A percentile compares a stretch with the other conserved stretches of the same genome.
phyloP scores from a whole-genome alignment of 805 yeast genomes.

The Ogataea zsoltii region DNA sequence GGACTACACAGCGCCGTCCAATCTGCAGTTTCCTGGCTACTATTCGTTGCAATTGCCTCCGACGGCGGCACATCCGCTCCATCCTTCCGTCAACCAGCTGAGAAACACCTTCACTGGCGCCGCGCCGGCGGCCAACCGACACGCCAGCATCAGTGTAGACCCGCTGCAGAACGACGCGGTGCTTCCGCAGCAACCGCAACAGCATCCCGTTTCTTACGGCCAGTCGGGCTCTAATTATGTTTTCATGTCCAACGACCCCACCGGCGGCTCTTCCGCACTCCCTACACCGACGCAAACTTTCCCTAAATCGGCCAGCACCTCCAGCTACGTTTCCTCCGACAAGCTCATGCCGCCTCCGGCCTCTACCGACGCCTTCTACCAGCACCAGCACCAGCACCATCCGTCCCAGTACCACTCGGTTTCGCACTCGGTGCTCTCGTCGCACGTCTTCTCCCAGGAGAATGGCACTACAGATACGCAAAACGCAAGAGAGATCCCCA shows the following conservation, averaged over 20 bases:
- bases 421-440: not conserved
- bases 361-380: constrained; percentile 10
- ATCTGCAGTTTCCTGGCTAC: constrained; percentile 1
- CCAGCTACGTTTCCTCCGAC: constrained; percentile 4
- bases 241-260: constrained; percentile 2
- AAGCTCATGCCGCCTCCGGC: constrained; percentile 4
- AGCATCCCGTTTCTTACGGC: not conserved
- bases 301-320: constrained; percentile 4
- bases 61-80: not conserved
- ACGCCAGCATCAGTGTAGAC: constrained; percentile 3
- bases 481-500: constrained; percentile 9
- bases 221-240: constrained; percentile 4
- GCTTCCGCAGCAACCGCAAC: constrained; percentile 3
- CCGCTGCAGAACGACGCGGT: constrained; percentile 1
- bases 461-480: not conserved
- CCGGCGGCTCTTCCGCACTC: constrained; percentile 2
- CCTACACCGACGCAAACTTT: constrained; percentile 15
- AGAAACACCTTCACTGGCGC: not conserved
- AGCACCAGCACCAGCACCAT: constrained; percentile 8
- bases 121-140: not conserved
- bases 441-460: not conserved
- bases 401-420: constrained; percentile 4
- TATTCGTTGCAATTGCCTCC: constrained; percentile 3
- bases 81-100: constrained; percentile 1
- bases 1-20: not conserved